These are phyloP conservation scores for Candida endomychidarum DNA, from an alignment of 805 yeast species.

Conservation along the genomic window DNA sequence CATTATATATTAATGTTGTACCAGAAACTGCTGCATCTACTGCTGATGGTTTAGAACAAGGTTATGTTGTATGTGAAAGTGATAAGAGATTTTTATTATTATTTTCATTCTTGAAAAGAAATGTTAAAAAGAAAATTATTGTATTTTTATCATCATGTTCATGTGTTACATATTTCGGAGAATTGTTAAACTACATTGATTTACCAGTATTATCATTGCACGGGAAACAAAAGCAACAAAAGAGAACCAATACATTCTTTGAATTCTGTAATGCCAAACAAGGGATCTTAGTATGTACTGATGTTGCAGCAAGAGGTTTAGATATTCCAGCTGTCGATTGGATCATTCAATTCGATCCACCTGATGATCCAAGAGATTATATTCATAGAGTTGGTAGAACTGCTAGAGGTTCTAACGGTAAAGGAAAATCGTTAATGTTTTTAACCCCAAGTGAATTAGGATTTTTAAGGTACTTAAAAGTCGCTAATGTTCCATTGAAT, in stretches of 20 bases:
- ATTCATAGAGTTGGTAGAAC: slow-evolving; percentile 99
- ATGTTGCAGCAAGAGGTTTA: slow-evolving; percentile 98
- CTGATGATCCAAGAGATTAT: slow-evolving; percentile 99
- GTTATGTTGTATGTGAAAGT: slow-evolving; percentile 95
- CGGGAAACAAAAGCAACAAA: slow-evolving; percentile 98
- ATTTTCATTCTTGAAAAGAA: slow-evolving; percentile 91
- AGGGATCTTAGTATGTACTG: slow-evolving; percentile 93
- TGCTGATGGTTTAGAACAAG: slow-evolving; percentile 96
- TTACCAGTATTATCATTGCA: slow-evolving; percentile 94
- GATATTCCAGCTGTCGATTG: slow-evolving; percentile 99
- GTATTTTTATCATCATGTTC: slow-evolving; percentile 96
- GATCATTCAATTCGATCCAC: slow-evolving; percentile 99
- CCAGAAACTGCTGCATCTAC: slow-evolving; percentile 82
- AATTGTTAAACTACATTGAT: slow-evolving; percentile 91
- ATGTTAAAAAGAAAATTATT: slow-evolving; percentile 86
- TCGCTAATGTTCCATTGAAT: slow-evolving; percentile 95
- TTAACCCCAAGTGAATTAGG: slow-evolving; percentile 93
- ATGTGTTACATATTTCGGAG: slow-evolving; percentile 95
- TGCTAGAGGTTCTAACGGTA: slow-evolving; percentile 87
- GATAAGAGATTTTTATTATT: slow-evolving; percentile 88
- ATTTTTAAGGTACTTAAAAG: slow-evolving; percentile 88
- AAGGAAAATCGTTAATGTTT: slow-evolving; percentile 94
- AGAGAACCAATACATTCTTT: slow-evolving; percentile 96
- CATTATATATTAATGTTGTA: slow-evolving; percentile 90
- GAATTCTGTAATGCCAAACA: slow-evolving; percentile 97